Base-by-base conservation (phyloP, 2,329 filamentous ascomycete genomes). In the Tolypocladium tundrense region DNA sequence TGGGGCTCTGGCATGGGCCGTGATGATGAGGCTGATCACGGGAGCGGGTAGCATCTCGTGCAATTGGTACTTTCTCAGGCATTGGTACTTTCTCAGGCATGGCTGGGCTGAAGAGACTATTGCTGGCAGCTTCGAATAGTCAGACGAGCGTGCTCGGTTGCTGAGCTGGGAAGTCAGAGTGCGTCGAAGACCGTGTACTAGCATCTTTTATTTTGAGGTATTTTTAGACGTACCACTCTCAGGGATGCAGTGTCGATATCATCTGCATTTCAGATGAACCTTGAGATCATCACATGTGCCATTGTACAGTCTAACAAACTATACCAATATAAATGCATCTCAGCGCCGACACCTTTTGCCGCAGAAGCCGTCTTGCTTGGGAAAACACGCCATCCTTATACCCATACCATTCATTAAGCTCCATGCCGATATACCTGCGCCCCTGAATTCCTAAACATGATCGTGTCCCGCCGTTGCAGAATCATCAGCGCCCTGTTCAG, bases 401-500 rank as follows among this genome's bases (percentile, higher is more conserved):
- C n/a, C 27, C 45, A 39, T 41, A 13, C 10, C 24, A 21, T 37
- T 53, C 53, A 59, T 74, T 68, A 90, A 57, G 85, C 85, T 55
- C 87, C 87, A 67, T 87, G 88, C 60, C 88, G 77, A 67, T 90
- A 89, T 35, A 92, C 86, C 73, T 90, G 85, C 43, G 83, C 80
- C 7, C 88, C 88, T 65, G 90, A 88, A 65, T 89, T 87, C 59
- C 90, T 78, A 71, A 92, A 88, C 72, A 90, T 87, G 66, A 94
- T 87, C 2, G 90, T 96, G 66, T 97, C 93, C 64, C 91, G 83
- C 67, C 92, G 81, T 71, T 95, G 90, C 73, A 99, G 74, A 19
- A 97, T 83, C 76, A 93, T 86, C 65, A 99, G 72, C 0, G 93
- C 90, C 65, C 93, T 79, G 63, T 92, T 92, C 37, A 99, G 79